Base-by-base conservation (phyloP, 371 early-diverging fungal genomes). In the Mucor racemosus region DNA sequence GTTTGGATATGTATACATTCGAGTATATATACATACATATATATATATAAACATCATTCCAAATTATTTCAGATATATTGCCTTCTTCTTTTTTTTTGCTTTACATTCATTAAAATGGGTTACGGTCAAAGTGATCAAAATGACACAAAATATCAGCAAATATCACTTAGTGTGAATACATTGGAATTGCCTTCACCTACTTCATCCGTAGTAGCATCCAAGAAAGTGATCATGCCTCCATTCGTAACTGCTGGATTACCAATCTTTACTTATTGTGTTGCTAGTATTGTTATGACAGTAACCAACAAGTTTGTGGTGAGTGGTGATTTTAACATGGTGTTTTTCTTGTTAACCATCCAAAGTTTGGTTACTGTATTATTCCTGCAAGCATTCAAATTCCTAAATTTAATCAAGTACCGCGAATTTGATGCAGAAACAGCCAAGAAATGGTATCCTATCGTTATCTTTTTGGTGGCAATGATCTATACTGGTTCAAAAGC, bases 401-500 rank as follows among this genome's bases (percentile, higher is more conserved):
- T 91, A 40, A 88, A 85, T 17, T 63, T 88, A 72, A 88, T 91
- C 62, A 82, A 87, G 63, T 90, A 86, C 76, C 90, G 92, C 40
- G 78, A 79, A 11, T 86, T 86, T 65, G 86, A 87, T 66, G 69
- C 42, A 38, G 69, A 81, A 39, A 92, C 92, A 65, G 90, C 90
- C 57, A 85, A 81, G 46, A 86, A 85, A 62, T 96, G 99, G 99
- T 86, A 96, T 71, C 89, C 93, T 4, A 92, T 98, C 55, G 92
- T 97, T 3, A 63, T 92, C 17, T 87, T 93, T 50, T 86, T 99
- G 40, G 93, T 93, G 5, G 86, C 90, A 55, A 99, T 99, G 99
- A 94, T 99, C 62, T 99, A 97, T 80, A 96, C 98, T 5, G 99
- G 99, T 42, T 95, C 86, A 84, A 98, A 92, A 86, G 92, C 80